Conservation (phyloP, 2,329 filamentous ascomycete genomes). For the Colletotrichum phormii region DNA sequence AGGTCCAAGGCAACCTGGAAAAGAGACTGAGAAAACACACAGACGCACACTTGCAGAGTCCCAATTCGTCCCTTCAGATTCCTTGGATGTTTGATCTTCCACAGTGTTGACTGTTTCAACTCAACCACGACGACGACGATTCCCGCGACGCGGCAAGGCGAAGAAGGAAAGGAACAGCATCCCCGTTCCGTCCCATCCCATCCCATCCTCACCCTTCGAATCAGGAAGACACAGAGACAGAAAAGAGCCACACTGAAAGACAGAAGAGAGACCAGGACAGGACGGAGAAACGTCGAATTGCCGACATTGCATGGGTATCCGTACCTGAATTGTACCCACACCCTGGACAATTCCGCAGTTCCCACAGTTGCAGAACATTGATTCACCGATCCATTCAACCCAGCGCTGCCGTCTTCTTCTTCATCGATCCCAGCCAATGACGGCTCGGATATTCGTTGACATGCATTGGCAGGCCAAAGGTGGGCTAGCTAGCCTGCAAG, state of each 20-base stretch:
- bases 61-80: slow-evolving; percentile 8
- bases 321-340: slow-evolving; percentile 2
- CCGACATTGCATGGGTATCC: not conserved
- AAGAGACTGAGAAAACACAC: not conserved
- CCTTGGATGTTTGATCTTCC: slow-evolving; percentile 35
- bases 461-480: slow-evolving; percentile 6
- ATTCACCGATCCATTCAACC: not conserved
- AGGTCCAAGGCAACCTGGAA: not conserved
- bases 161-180: not conserved
- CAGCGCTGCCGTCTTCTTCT: not conserved
- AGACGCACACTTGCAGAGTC: not conserved
- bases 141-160: not conserved
- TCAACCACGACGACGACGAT: slow-evolving; percentile 19
- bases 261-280: not conserved
- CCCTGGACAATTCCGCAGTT: not conserved
- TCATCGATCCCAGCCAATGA: not conserved
- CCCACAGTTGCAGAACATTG: not conserved
- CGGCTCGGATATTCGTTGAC: slow-evolving; percentile 1
- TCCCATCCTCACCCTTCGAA: not conserved
- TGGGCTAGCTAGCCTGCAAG: not conserved
- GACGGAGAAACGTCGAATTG: not conserved
- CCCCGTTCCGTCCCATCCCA: not conserved
- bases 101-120: slow-evolving; percentile 27
- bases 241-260: not conserved
- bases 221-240: not conserved